Conservation (phyloP, 2,329 filamentous ascomycete genomes). For the Didymella segeticola region DNA sequence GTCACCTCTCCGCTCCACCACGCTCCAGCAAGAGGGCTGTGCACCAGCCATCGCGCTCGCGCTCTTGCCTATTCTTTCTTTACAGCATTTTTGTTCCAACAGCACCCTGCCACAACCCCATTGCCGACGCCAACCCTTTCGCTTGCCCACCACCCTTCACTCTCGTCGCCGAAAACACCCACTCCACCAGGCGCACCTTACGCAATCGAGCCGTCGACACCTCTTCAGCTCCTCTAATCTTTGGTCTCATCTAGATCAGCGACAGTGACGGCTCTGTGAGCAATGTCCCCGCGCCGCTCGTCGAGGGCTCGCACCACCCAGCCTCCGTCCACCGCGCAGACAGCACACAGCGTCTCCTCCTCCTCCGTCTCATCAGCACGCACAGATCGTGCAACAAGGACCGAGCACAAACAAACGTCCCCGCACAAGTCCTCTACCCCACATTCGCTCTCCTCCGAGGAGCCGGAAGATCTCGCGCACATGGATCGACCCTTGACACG, state of each 20-base stretch:
- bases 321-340: slow-evolving; percentile 68
- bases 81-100: slow-evolving; percentile 20
- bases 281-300: slow-evolving; percentile 81
- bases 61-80: slow-evolving; percentile 4
- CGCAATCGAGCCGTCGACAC: slow-evolving; percentile 14
- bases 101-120: slow-evolving; percentile 16
- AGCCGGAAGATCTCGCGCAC: slow-evolving; percentile 63
- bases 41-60: slow-evolving; percentile 25
- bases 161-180: slow-evolving; percentile 20
- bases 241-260: not conserved
- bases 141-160: slow-evolving; percentile 21
- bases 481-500: slow-evolving; percentile 75
- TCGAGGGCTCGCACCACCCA: slow-evolving; percentile 86
- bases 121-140: slow-evolving; percentile 9
- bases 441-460: slow-evolving; percentile 74
- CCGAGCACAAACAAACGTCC: slow-evolving; percentile 74
- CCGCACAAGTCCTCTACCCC: slow-evolving; percentile 77
- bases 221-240: slow-evolving; percentile 1
- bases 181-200: slow-evolving; percentile 20
- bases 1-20: slow-evolving; percentile 35
- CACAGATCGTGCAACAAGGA: slow-evolving; percentile 75
- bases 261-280: slow-evolving; percentile 16
- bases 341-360: slow-evolving; percentile 76
- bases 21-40: slow-evolving; percentile 22
- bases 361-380: slow-evolving; percentile 75